Evolutionary conservation across 2,329 filamentous ascomycete genomes (phyloP), one percentile per base, ranked within the genome.

Genomic region (Pseudopyricularia javanii): DNA sequence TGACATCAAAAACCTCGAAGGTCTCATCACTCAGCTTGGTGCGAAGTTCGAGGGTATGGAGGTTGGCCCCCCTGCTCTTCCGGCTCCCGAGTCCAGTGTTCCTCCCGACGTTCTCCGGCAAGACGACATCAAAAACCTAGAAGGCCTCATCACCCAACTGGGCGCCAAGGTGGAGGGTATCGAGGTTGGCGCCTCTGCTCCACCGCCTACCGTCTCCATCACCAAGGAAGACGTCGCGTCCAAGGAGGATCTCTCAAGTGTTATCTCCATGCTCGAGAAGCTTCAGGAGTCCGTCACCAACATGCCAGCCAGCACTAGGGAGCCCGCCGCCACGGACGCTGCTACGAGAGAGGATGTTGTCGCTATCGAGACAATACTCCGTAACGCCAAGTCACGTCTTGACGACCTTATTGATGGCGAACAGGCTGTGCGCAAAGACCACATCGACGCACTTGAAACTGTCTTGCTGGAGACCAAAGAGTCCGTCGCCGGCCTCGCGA

Each of bases 281-380:
- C 65, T 73, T 51, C 66, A 70, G 22, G 65, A 67, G 2, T 63
- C 67, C 1, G 66, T 72, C 15, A 59, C 61, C 2, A 64, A 62
- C 9, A 59, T 69, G 20, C 32, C 60, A 24, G 54, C 50, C 35
- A 24, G 59, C 58, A 2, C 47, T 56, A n/a, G 64, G 59, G 53
- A 57, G 34, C 33, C 66, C 54, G 37, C 51, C 14, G 54, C 56
- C 4, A 61, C 61, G 3, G 80, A 82, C 35, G 65, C 74, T 2
- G 83, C 85, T 6, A 82, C 76, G 32, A 88, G 88, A 63, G 89
- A 95, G 58, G 91, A 97, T 60, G 88, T 91, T 0, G 82, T 91
- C 56, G 89, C 89, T 11, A 91, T 97, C 54, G 91, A 96, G 66
- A 94, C 86, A 0, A 82, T 97, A 49, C 75, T 97, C 12, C 82